Conservation (phyloP, 805 yeast species). For the Starmerella cellae region DNA sequence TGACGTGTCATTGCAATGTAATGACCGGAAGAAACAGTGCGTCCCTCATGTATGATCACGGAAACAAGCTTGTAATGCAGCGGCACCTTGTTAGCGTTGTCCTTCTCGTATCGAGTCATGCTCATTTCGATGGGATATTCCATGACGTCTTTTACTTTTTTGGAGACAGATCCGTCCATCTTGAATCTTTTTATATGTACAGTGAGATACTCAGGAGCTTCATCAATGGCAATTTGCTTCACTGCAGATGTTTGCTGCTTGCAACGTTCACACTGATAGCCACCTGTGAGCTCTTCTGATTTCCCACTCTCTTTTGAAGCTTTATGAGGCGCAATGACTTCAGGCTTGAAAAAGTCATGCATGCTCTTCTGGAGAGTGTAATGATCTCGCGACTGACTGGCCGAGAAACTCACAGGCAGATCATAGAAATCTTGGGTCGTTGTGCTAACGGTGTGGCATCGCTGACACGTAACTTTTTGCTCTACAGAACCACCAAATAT, state of each 20-base stretch:
- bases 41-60: conserved; percentile 88
- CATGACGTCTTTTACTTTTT: conserved; percentile 75
- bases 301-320: neutral
- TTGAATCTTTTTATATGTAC: conserved; percentile 85
- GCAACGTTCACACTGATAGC: conserved; percentile 77
- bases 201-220: conserved; percentile 78
- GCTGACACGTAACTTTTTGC: conserved; percentile 73
- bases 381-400: conserved; percentile 26
- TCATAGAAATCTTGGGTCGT: conserved; percentile 93
- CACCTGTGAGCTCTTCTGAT: conserved; percentile 25
- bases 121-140: conserved; percentile 68
- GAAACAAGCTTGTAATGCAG: conserved; percentile 58
- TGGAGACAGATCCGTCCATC: conserved; percentile 48
- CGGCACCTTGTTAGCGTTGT: conserved; percentile 26
- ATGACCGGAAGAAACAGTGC: conserved; percentile 86
- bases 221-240: conserved; percentile 57
- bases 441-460: conserved; percentile 67
- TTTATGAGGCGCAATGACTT: conserved; percentile 46
- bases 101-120: conserved; percentile 40
- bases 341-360: conserved; percentile 70
- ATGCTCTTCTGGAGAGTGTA: conserved; percentile 67
- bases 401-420: conserved; percentile 62
- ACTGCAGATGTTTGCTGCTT: conserved; percentile 60
- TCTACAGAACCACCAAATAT: conserved; percentile 84
- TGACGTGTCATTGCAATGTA: conserved; percentile 83